Base-by-base conservation (phyloP, 257 asterid species). In the Leptodermis oblonga region DNA sequence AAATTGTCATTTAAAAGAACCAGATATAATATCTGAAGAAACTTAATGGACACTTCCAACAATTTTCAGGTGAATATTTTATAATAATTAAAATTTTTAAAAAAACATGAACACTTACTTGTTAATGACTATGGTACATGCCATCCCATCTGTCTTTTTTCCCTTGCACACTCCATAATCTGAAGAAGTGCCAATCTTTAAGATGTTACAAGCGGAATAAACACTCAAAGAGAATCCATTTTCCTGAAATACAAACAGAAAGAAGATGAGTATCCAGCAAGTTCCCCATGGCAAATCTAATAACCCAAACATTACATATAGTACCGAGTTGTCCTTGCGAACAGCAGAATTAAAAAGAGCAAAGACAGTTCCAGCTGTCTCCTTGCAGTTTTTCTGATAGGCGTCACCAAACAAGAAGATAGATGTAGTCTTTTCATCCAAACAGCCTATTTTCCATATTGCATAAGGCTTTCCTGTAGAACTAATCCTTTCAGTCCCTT, bases 371-470 rank as follows among this genome's bases (percentile, higher is more conserved):
- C 97, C 99, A 4, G 82, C 72, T 80, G 83, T 86, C 77, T 83
- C 97, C 13, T 85, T 85, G 68, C 82, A 54, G 71, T 74, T 81
- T 74, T 81, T 91, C 83, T 86, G 74, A 76, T 87, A 91, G 72
- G 97, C 97, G 74, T 94, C 96, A 4, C 96, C 99, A 84, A 94
- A 94, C 84, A 91, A 78, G 81, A 94, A 94, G 67, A 91, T 79
- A 65, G 99, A 85, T 67, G 85, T 25, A 51, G 80, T 59, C 39
- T 79, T 79, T 68, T 86, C 96, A 76, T 84, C 87, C 78, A 91
- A 83, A 80, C 89, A 85, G 6, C 97, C 89, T 20, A 94, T 39
- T 84, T 87, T 91, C 96, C 96, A 94, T 62, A 89, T 89, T 30
- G 85, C 79, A 46, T 81, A 91, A 18, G 83, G 26, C 80, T 94